These are phyloP conservation scores for Barnettozyma hawaiiensis DNA, from an alignment of 1,139 yeast species.

Conservation along the genomic window DNA sequence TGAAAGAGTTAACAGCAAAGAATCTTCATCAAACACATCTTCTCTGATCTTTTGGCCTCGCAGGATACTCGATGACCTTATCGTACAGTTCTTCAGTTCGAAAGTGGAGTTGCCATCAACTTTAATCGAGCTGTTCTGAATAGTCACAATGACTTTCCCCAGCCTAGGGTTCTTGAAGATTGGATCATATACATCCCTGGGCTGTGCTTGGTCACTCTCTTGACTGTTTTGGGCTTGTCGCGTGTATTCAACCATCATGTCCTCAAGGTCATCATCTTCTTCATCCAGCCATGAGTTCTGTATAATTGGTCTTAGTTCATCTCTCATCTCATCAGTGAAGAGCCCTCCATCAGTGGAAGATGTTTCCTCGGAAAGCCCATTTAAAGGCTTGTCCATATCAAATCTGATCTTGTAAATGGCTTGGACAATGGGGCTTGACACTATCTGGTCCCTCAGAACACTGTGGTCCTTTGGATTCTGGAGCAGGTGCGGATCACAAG, in stretches of 20 bases:
- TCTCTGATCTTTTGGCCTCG: constrained; percentile 24
- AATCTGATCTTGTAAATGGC: constrained; percentile 12
- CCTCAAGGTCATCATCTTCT: constrained; percentile 21
- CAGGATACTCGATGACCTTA: constrained; percentile 36
- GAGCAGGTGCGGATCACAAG: neutral
- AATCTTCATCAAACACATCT: constrained; percentile 33
- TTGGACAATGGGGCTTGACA: constrained; percentile 17
- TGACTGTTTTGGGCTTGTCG: constrained; percentile 16
- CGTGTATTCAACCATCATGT: constrained; percentile 9
- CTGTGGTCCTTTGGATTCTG: constrained; percentile 6
- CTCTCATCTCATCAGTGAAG: constrained; percentile 13
- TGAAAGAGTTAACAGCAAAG: constrained; percentile 36
- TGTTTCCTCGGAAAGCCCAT: constrained; percentile 15
- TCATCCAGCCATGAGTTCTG: constrained; percentile 21
- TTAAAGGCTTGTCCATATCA: constrained; percentile 16
- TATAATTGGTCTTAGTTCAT: constrained; percentile 15
- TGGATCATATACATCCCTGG: neutral
- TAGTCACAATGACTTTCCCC: constrained; percentile 27
- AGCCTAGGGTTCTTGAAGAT: constrained; percentile 12
- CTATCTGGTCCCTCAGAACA: constrained; percentile 16
- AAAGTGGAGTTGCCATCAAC: constrained; percentile 33
- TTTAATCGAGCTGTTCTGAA: constrained; percentile 35
- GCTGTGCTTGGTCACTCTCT: constrained; percentile 4
- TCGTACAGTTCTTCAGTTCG: constrained; percentile 31
- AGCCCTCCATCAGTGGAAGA: constrained; percentile 16